Evolutionary conservation across 495 filamentous ascomycete species (phyloP).

Genomic region (Podospora bellae-mahoneyi): DNA sequence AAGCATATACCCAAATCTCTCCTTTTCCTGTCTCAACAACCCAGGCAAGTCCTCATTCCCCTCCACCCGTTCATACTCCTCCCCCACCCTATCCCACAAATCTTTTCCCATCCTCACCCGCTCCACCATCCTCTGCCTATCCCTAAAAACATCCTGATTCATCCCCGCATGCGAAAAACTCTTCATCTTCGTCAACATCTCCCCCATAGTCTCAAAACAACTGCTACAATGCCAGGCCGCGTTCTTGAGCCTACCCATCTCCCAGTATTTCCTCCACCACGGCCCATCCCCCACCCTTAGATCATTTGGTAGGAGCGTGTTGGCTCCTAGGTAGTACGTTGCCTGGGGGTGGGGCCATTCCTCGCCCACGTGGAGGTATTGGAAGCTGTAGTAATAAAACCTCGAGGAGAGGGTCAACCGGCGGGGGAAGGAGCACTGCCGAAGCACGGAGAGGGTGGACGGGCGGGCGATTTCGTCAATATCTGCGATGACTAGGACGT

Average conservation of each 20-base stretch:
- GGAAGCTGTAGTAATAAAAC: slow-evolving; percentile 59
- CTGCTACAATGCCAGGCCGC: slow-evolving; percentile 56
- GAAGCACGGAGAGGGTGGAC: slow-evolving; percentile 41
- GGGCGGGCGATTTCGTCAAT: slow-evolving; percentile 54
- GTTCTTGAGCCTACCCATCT: slow-evolving; percentile 42
- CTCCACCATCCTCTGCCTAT: slow-evolving; percentile 42
- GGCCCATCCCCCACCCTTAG: slow-evolving; percentile 44
- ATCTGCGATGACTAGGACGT: slow-evolving; percentile 48
- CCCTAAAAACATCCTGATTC: slow-evolving; percentile 42
- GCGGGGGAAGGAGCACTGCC: slow-evolving; percentile 49
- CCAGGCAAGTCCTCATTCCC: slow-evolving; percentile 43
- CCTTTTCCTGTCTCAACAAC: slow-evolving; percentile 32
- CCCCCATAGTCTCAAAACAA: slow-evolving; percentile 50
- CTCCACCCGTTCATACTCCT: slow-evolving; percentile 47
- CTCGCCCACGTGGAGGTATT: slow-evolving; percentile 49
- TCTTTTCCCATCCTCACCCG: slow-evolving; percentile 49
- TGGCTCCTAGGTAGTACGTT: slow-evolving; percentile 47
- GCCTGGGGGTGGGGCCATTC: slow-evolving; percentile 58
- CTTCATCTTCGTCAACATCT: slow-evolving; percentile 51
- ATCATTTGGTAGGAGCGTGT: slow-evolving; percentile 49
- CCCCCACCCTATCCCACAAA: slow-evolving; percentile 46
- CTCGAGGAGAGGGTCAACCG: slow-evolving; percentile 50
- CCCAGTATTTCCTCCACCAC: slow-evolving; percentile 30
- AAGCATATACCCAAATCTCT: slow-evolving; percentile 39
- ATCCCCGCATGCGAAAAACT: slow-evolving; percentile 49